phyloP scores from a whole-genome alignment of 306 rosid genomes.

The Sesbania bispinosa region DNA sequence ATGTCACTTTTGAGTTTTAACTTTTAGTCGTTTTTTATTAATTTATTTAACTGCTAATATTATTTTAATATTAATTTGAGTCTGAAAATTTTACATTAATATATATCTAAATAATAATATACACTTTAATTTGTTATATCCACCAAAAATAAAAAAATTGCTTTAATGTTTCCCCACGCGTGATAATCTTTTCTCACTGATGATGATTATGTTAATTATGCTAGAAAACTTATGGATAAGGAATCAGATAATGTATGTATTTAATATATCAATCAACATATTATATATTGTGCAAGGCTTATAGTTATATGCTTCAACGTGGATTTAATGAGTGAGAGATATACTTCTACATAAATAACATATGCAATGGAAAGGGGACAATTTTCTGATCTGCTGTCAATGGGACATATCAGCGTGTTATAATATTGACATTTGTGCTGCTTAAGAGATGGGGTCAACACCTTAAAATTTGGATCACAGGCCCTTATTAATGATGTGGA shows the following conservation, averaged over 20 bases:
- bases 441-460: background rate
- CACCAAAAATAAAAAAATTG: too few relatives aligned
- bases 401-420: background rate
- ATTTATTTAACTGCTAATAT: too few relatives aligned
- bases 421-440: background rate
- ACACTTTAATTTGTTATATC: too few relatives aligned
- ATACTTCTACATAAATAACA: background rate
- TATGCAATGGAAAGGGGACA: background rate
- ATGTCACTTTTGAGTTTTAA: constrained; percentile 22
- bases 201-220: background rate
- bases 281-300: background rate
- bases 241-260: background rate
- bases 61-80: too few relatives aligned
- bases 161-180: too few relatives aligned
- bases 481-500: background rate
- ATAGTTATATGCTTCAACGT: background rate
- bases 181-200: background rate
- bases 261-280: background rate
- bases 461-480: background rate
- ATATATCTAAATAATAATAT: too few relatives aligned
- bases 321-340: background rate
- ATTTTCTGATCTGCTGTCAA: background rate
- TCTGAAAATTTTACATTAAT: too few relatives aligned
- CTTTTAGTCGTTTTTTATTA: constrained; percentile 24
- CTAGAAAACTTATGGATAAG: background rate